These are phyloP conservation scores for Diaporthe sp. DNA, from an alignment of 2,329 filamentous ascomycete species.

Conservation along the genomic window DNA sequence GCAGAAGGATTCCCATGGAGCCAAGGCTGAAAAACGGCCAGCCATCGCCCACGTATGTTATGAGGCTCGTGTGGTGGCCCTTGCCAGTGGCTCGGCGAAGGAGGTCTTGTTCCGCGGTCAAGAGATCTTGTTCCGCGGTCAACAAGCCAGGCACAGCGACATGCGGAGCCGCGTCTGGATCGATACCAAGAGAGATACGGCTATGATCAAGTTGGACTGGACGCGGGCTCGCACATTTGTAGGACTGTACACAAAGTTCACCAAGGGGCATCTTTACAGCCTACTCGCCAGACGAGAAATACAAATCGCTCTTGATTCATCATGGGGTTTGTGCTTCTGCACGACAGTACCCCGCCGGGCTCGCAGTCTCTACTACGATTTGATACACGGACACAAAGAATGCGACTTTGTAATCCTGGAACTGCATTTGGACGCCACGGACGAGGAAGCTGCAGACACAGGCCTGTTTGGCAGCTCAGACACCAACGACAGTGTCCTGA, in stretches of 20 bases:
- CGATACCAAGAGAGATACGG: background rate
- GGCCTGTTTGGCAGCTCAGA: background rate
- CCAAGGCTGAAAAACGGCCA: background rate
- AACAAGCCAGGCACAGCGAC: too few relatives aligned
- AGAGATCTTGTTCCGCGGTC: background rate
- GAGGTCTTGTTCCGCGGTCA: background rate
- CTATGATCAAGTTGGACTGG: background rate
- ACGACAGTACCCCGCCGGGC: background rate
- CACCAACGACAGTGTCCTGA: background rate
- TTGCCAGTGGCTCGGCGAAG: background rate
- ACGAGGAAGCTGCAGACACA: background rate
- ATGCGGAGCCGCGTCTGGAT: background rate
- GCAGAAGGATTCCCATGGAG: background rate
- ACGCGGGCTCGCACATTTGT: too few relatives aligned
- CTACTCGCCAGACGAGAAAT: background rate
- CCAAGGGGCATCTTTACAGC: background rate
- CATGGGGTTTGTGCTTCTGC: background rate
- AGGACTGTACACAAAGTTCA: too few relatives aligned
- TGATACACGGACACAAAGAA: background rate
- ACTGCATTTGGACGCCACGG: background rate
- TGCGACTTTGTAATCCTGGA: background rate
- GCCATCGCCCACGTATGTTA: background rate
- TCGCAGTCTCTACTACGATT: background rate
- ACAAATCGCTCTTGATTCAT: background rate
- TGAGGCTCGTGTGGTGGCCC: slow-evolving; percentile 5